phyloP scores from a whole-genome alignment of 148 eudicot genomes.

The Drosera capensis region DNA sequence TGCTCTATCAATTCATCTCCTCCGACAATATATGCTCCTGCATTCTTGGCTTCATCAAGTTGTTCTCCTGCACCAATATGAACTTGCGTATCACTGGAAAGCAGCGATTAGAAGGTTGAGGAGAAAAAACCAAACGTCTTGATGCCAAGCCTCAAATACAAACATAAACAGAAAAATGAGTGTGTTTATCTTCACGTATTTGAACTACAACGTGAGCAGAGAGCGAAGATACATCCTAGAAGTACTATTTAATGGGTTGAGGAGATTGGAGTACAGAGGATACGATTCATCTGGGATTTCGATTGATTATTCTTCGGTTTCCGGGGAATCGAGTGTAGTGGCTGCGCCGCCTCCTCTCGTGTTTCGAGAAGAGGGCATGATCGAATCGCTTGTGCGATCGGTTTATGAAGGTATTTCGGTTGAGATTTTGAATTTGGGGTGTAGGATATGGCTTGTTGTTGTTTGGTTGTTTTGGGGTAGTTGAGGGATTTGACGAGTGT shows the following conservation, averaged over 20 bases:
- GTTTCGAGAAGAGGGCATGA: conserved; percentile 82
- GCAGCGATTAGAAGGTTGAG: not conserved
- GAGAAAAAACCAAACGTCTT: not conserved
- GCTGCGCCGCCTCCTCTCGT: conserved; percentile 59
- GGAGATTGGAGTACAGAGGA: conserved; percentile 86
- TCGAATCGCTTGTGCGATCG: conserved; percentile 76
- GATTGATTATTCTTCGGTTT: conserved; percentile 30
- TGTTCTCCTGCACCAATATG: conserved; percentile 53
- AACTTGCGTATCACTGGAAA: not conserved
- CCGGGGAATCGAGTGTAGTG: not conserved
- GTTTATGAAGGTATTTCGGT: conserved; percentile 46
- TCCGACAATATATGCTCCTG: conserved; percentile 93
- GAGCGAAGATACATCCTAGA: conserved; percentile 75
- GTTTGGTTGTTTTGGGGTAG: too few relatives aligned
- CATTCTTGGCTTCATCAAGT: conserved; percentile 85
- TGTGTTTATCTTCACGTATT: conserved; percentile 84
- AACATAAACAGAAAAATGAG: conserved; percentile 43
- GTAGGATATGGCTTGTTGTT: not conserved
- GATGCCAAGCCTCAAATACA: too few relatives aligned
- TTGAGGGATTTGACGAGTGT: too few relatives aligned
- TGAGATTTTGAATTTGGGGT: not conserved
- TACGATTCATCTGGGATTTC: conserved; percentile 88
- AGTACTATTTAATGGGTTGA: conserved; percentile 73
- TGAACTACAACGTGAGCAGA: conserved; percentile 60
- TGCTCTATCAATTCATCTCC: conserved; percentile 90